Evolutionary conservation across 2,329 filamentous ascomycete genomes (phyloP), one percentile per base, ranked within the genome.

Genomic region (Teratosphaeria viscida): DNA sequence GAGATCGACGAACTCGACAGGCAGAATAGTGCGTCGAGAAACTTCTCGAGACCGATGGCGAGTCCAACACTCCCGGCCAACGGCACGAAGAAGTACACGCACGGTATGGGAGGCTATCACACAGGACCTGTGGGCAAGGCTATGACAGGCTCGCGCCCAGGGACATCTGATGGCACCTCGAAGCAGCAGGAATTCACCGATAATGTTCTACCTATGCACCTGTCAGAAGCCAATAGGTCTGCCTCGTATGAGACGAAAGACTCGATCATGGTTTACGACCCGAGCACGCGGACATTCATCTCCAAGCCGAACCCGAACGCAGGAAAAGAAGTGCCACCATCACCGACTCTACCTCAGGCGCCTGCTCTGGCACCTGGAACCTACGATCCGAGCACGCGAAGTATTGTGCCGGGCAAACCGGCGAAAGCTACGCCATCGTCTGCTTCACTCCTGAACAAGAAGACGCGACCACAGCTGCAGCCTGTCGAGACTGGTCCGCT

Each of bases 81-180:
- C 1, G 56, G 61, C 32, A 62, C 62, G 35, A 68, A 66, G 62
- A 60, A 58, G 52, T 66, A 66, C 35, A 66, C 66, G 32, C 66
- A 68, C 58, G 66, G 66, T 4, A 78, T 52, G 67, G 79, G 63
- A 70, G 75, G 35, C 65, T 88, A 70, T 81, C 87, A 54, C 85
- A 85, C 85, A 16, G 78, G 84, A 64, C 81, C 84, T 61, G 84
- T 86, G 77, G 77, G 86, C 3, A 32, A 53, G 12, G 29, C 19
- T 26, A 19, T 8, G 52, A 16, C 29, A 26, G 54, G 19, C 8
- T 26, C 26, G 54, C 26, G 29, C 29, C 29, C 54, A 34, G 34
- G 14, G 54, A 57, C 54, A 11, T 39, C 61, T 10, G 35, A 57
- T 2, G 61, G 61, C 29, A 52, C 29, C 23, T 32, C 5, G 59